Evolutionary conservation across 1,284 basidiomycete species (phyloP), one percentile per base, ranked within the genome.

Genomic region (Apiotrichum brassicae): DNA sequence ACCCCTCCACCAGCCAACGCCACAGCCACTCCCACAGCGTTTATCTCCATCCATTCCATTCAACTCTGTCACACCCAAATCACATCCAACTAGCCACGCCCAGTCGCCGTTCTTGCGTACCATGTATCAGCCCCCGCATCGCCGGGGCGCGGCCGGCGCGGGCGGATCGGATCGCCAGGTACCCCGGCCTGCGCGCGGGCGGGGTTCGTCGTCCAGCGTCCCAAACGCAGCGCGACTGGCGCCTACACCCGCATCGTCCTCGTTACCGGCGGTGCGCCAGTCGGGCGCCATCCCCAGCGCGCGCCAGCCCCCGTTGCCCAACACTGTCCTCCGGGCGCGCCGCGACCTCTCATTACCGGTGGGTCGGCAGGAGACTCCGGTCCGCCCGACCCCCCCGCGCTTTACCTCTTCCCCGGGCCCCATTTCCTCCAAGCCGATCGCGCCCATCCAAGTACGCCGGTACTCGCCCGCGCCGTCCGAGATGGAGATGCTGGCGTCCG

Each of bases 401-500:
- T 30, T 30, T 14, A 30, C 28, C 9, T 37, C 19, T 9, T 37
- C 36, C 18, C n/a, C 24, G 16, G 9, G 20, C 22, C 9, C 4
- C 14, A 24, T 12, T 13, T 7, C 18, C 18, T 6, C 35, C 9
- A 9, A 9, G 6, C 6, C 37, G 37, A 16, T 18, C 33, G 33
- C 33, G 11, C 36, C 3, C n/a, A n/a, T n/a, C n/a, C n/a, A n/a
- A 9, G 24, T 28, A 7, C 7, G 23, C 3, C 40, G 40, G 18
- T 30, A 42, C 35, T 38, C 49, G 40, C 37, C 49, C 7, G 25
- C 30, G n/a, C 35, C 37, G 8, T 37, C 38, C 34, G 62, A 66
- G 44, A 68, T 68, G 64, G 66, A 68, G 43, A 33, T 66, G 51
- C 56, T 70, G 4, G 66, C 67, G 26, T 59, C 54, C 38, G 66